Base-by-base conservation (phyloP, 495 filamentous ascomycete species). In the Trichocladium uniseriatum region DNA sequence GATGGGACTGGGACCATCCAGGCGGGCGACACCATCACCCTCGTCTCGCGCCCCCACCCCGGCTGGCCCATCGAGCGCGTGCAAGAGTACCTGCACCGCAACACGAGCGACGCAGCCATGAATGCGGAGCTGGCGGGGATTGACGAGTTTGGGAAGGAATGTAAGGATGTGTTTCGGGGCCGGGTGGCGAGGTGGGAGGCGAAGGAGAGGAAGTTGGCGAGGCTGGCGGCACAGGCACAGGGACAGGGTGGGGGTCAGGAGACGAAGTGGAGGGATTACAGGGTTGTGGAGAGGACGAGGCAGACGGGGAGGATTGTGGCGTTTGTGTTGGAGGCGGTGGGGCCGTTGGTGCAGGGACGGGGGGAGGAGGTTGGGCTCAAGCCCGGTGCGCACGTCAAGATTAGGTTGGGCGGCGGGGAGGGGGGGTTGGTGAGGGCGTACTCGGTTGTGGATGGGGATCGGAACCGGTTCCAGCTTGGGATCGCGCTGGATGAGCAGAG, bases 51-150 rank as follows among this genome's bases (percentile, higher is more conserved):
- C 4, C 62, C 38, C 20, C 61, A 72, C 56, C 76, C 77, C 0
- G 27, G 63, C 29, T 81, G 78, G 78, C 76, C 73, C 4, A 68
- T 81, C 38, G 75, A 74, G 56, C 55, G 71, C 11, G 57, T 81
- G 2, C 76, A 79, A 55, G 69, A 77, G 49, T 79, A 75, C 48
- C 59, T 80, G 37, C 74, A 79, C 57, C 55, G 70, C 5, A 69
- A 69, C 29, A 66, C 57, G 37, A 62, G 59, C 18, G 65, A 80
- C 51, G 52, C 54, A 0, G 66, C 56, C 22, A 66, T 64, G 58
- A 70, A 79, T 53, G 63, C 63, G 43, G 65, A 71, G 55, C 60
- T 80, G 1, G 62, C 69, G 0, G 51, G 43, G 1, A 65, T 81
- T 7, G 52, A 54, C 2, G 71, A 67, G 52, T 67, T 81, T 34